phyloP scores from a whole-genome alignment of 176 grass and related monocot genomes.

The Oryza meridionalis region DNA sequence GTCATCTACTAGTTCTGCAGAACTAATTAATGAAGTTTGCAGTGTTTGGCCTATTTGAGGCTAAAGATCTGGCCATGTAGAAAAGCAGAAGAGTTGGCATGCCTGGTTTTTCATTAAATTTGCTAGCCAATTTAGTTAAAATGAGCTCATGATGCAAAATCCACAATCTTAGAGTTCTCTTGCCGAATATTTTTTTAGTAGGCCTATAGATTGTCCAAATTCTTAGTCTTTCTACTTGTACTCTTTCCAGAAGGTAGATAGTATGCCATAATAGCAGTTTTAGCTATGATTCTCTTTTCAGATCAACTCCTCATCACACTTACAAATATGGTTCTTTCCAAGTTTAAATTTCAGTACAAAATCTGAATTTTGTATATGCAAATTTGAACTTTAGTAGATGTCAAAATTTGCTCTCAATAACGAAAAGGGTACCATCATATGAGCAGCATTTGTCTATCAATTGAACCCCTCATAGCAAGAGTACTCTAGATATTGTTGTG shows the following conservation, averaged over 20 bases:
- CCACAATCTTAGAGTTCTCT: not conserved
- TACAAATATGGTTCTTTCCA: not conserved
- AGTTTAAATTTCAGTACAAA: not conserved
- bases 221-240: not conserved
- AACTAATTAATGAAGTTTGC: conserved; percentile 7
- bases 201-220: not conserved
- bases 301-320: not conserved
- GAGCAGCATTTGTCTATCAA: conserved; percentile 20
- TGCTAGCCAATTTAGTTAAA: conserved; percentile 5
- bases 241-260: conserved; percentile 5
- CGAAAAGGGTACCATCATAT: conserved; percentile 17
- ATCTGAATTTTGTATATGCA: not conserved
- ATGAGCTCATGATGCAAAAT: not conserved
- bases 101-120: not conserved
- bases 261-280: not conserved
- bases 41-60: not conserved
- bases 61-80: not conserved
- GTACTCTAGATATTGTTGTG: not conserved
- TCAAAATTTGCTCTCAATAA: conserved; percentile 25
- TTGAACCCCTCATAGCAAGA: not conserved
- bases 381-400: not conserved
- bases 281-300: not conserved
- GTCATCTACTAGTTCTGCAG: conserved; percentile 3
- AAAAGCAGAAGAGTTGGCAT: not conserved
- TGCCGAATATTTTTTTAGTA: too few relatives aligned